Evolutionary conservation across 176 grass and related monocot genomes (phyloP).

Genomic region (Hordeum vulgare): DNA sequence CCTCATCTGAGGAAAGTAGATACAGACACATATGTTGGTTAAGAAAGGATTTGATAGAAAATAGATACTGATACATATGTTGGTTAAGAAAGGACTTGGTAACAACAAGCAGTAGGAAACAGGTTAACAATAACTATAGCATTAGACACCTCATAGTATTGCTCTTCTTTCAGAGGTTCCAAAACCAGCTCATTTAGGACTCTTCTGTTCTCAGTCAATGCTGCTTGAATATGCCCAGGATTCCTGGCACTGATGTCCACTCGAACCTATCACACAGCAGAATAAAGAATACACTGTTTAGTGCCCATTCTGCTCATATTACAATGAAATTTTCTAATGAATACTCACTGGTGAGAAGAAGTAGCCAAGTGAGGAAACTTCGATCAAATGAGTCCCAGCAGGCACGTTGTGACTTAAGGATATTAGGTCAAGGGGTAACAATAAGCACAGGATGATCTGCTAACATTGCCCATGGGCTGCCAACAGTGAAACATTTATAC

Average conservation of each 20-base stretch:
- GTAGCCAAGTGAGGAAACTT: constrained; percentile 81
- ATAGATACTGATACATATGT: neutral
- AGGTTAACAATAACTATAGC: neutral
- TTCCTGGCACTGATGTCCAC: constrained; percentile 95
- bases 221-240: constrained; percentile 96
- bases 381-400: constrained; percentile 95
- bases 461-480: neutral
- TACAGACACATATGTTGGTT: neutral
- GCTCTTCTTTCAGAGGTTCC: constrained; percentile 86
- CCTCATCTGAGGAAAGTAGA: constrained; percentile 50
- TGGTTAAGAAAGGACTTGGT: neutral
- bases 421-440: constrained; percentile 51
- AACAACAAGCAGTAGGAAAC: neutral
- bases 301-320: neutral
- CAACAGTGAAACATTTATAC: neutral
- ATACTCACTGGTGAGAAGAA: constrained; percentile 92
- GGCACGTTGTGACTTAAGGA: constrained; percentile 75
- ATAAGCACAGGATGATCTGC: neutral
- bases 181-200: constrained; percentile 82
- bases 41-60: neutral
- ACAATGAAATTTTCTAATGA: neutral
- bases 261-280: constrained; percentile 56
- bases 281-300: neutral
- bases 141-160: constrained; percentile 78
- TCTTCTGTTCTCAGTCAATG: constrained; percentile 83